Percentiles rank a stretch among this genome's conserved stretches.
phyloP scores from a whole-genome alignment of 1,284 basidiomycete species.

The Leccinum angustisporum region DNA sequence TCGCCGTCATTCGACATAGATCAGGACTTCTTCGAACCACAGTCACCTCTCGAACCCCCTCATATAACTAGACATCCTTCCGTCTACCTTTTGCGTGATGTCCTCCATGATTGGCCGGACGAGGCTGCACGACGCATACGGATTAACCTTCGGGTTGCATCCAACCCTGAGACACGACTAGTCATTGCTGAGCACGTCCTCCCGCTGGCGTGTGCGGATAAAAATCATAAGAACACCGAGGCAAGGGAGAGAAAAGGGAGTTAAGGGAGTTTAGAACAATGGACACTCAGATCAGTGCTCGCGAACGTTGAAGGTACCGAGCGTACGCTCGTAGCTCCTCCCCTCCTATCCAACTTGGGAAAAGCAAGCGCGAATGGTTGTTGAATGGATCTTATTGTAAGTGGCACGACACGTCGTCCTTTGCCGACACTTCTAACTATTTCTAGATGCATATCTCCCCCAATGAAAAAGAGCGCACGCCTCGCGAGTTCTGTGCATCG shows the following conservation, averaged over 20 bases:
- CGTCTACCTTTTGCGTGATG: constrained; percentile 66
- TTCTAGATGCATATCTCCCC: constrained; percentile 68
- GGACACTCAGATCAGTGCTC: constrained; percentile 29
- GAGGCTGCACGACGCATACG: constrained; percentile 53
- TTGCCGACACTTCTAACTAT: constrained; percentile 1
- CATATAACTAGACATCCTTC: constrained; percentile 45
- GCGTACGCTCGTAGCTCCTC: constrained; percentile 46
- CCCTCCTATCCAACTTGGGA: constrained; percentile 66
- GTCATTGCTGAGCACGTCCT: constrained; percentile 69
- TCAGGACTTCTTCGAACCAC: constrained; percentile 71
- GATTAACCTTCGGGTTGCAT: constrained; percentile 50
- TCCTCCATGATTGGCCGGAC: constrained; percentile 77
- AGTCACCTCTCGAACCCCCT: constrained; percentile 40
- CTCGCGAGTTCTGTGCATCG: constrained; percentile 60
- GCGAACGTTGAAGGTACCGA: constrained; percentile 45
- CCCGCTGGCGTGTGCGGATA: constrained; percentile 45
- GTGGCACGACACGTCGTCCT: constrained; percentile 11
- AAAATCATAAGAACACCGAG: neutral
- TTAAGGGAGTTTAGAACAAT: constrained; percentile 23
- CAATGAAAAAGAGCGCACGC: constrained; percentile 69
- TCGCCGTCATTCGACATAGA: constrained; percentile 34
- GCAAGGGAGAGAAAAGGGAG: neutral
- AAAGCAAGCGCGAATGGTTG: constrained; percentile 70
- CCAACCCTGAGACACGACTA: constrained; percentile 51
- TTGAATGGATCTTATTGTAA: constrained; percentile 70